A percentile compares a stretch with the other conserved stretches of the same genome.
Evolutionary conservation across 83 land plant genomes (phyloP).

Genomic region (Larix sibirica): DNA sequence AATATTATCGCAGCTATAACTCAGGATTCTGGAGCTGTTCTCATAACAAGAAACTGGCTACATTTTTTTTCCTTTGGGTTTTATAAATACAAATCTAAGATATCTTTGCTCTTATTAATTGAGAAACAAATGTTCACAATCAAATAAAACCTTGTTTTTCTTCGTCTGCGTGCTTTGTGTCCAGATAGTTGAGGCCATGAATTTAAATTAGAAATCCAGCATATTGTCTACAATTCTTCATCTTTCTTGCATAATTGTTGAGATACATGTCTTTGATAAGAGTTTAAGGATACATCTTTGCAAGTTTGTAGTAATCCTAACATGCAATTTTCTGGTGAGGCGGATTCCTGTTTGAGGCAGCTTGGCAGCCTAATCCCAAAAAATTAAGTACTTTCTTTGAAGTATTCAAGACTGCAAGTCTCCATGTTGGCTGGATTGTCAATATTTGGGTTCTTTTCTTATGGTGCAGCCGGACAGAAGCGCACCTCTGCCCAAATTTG

Average conservation of each 20-base stretch:
- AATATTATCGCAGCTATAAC: background rate
- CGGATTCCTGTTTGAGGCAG: background rate
- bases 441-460: background rate
- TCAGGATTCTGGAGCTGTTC: background rate
- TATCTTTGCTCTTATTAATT: background rate
- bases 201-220: background rate
- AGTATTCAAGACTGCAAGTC: background rate
- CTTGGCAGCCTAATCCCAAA: background rate
- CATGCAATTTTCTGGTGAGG: background rate
- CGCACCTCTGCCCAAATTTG: constrained; percentile 67
- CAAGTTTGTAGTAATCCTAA: background rate
- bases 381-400: background rate
- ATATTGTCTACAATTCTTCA: background rate
- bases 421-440: background rate
- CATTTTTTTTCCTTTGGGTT: background rate
- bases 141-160: background rate
- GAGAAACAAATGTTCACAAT: background rate
- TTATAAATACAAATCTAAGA: background rate
- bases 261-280: background rate
- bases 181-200: background rate
- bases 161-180: background rate
- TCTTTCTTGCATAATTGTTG: background rate
- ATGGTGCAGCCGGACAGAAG: constrained; percentile 30
- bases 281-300: background rate
- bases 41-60: background rate